Evolutionary conservation across 768 basidiomycete genomes (phyloP).

Genomic region (Hirschioporus abietinus): DNA sequence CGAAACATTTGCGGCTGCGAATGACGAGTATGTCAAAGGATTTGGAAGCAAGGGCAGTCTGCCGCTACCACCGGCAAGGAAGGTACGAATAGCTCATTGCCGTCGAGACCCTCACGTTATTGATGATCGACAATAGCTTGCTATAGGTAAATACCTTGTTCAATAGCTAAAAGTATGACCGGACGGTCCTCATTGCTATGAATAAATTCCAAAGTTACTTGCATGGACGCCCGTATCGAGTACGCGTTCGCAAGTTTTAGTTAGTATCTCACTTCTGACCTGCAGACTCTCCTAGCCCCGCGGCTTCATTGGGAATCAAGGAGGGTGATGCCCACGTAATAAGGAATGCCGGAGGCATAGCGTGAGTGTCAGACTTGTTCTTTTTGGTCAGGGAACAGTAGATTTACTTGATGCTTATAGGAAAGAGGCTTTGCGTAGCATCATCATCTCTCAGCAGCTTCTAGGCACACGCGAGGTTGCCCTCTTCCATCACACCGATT

Average conservation of each 20-base stretch:
- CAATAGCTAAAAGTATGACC: background rate
- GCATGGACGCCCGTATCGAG: slow-evolving; percentile 75
- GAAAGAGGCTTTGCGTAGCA: slow-evolving; percentile 57
- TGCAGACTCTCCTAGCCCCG: slow-evolving; percentile 35
- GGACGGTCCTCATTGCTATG: background rate
- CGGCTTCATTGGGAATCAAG: slow-evolving; percentile 52
- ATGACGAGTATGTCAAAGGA: slow-evolving; percentile 38
- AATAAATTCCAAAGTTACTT: slow-evolving; percentile 39
- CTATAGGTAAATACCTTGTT: slow-evolving; percentile 25
- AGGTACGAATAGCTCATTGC: slow-evolving; percentile 12
- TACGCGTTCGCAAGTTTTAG: slow-evolving; percentile 35
- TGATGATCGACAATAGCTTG: slow-evolving; percentile 19
- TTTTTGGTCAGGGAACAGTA: background rate
- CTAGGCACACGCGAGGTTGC: slow-evolving; percentile 66
- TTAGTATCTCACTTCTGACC: slow-evolving; percentile 7
- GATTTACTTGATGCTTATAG: slow-evolving; percentile 24
- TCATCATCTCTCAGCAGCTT: slow-evolving; percentile 69
- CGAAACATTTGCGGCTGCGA: slow-evolving; percentile 22
- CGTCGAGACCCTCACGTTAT: background rate
- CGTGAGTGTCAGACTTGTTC: slow-evolving; percentile 33
- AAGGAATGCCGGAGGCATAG: slow-evolving; percentile 65
- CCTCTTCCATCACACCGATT: slow-evolving; percentile 66
- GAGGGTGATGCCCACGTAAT: slow-evolving; percentile 71
- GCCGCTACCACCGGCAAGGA: slow-evolving; percentile 36
- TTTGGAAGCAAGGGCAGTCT: slow-evolving; percentile 41